Conservation (phyloP, 2,329 filamentous ascomycete species). For the Sporothrix brasiliensis region DNA sequence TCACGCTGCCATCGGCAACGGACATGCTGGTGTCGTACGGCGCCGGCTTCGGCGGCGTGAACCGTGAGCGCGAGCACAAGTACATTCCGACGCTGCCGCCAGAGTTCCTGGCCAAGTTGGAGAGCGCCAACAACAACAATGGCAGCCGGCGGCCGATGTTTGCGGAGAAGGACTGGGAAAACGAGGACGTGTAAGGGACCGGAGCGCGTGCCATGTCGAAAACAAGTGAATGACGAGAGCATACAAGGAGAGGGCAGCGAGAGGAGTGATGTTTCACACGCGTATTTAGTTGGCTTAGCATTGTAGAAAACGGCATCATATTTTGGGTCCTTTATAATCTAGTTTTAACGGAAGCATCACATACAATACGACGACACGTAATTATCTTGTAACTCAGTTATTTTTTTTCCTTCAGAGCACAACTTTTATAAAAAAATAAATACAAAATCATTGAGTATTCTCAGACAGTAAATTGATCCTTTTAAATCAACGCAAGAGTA, state of each 20-base stretch:
- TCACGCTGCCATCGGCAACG: conserved; percentile 91
- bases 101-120: conserved; percentile 88
- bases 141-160: conserved; percentile 57
- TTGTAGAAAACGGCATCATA: conserved; percentile 27
- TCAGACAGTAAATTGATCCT: neutral
- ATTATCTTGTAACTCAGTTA: neutral
- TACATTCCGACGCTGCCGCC: conserved; percentile 95
- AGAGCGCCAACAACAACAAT: conserved; percentile 51
- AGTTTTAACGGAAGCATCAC: conserved; percentile 5
- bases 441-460: no score
- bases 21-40: conserved; percentile 97
- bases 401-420: no score
- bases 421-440: neutral
- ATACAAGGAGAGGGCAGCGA: neutral
- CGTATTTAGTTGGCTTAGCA: conserved; percentile 23
- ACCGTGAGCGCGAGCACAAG: conserved; percentile 87
- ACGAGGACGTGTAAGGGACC: conserved; percentile 57
- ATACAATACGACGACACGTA: neutral
- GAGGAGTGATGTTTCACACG: neutral
- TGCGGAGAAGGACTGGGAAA: conserved; percentile 67
- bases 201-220: neutral
- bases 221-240: neutral
- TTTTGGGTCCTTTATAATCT: neutral
- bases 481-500: neutral
- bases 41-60: conserved; percentile 89